A percentile compares a stretch with the other conserved stretches of the same genome.
Evolutionary conservation across 441 rosid species (phyloP).

Genomic region (Syzygium syzygioides): DNA sequence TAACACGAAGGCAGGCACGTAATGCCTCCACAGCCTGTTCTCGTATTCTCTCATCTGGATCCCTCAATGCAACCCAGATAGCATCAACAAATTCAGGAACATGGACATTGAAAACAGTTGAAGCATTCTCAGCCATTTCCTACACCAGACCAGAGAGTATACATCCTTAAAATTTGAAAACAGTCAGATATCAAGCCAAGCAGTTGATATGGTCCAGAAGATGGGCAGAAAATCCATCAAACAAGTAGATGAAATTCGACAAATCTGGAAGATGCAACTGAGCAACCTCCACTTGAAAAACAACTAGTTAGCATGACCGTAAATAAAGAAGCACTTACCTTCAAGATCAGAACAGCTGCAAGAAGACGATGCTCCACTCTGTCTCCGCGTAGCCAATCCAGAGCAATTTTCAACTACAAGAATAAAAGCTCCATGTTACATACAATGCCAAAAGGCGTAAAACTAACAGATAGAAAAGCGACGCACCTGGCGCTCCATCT

Average conservation of each 20-base stretch:
- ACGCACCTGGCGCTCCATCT: conserved; percentile 92
- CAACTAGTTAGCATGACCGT: neutral
- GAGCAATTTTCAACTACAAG: conserved; percentile 72
- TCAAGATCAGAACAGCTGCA: conserved; percentile 90
- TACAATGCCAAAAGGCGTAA: neutral
- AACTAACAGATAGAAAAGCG: conserved; percentile 5
- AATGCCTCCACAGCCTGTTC: conserved; percentile 97
- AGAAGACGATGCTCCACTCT: conserved; percentile 90
- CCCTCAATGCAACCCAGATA: conserved; percentile 98
- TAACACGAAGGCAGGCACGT: conserved; percentile 99
- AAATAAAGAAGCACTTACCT: conserved; percentile 39
- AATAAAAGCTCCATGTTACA: conserved; percentile 10
- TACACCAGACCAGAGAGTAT: conserved; percentile 11
- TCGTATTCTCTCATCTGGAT: conserved; percentile 82
- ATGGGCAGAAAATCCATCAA: neutral
- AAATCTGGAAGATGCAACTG: neutral
- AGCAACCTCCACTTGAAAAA: neutral
- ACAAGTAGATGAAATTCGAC: neutral
- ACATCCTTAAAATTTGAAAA: conserved; percentile 10
- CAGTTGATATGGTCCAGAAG: neutral
- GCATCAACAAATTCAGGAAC: conserved; percentile 97
- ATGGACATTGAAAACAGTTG: conserved; percentile 99
- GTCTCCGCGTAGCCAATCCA: conserved; percentile 90
- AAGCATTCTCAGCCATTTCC: conserved; percentile 99
- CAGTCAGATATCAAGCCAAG: neutral